These are phyloP conservation scores for Flaveria trinervia DNA, from an alignment of 129 eudicot species.

Conservation along the genomic window DNA sequence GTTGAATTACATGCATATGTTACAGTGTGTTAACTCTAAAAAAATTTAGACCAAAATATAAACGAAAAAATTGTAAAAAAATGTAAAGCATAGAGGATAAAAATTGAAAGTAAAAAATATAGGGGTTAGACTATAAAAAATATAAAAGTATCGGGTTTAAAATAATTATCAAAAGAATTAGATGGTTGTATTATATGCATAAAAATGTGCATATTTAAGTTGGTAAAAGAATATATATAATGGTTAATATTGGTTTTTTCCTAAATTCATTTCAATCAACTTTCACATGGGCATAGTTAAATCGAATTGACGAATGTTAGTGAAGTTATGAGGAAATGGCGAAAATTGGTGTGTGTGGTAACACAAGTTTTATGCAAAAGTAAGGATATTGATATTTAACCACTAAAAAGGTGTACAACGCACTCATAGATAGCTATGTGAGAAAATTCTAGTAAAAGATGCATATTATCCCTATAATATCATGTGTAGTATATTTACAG, in stretches of 20 bases:
- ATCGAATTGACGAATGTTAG: conserved; percentile 65
- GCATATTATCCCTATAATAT: conserved; percentile 68
- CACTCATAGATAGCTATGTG: conserved; percentile 66
- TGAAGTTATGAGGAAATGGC: conserved; percentile 65
- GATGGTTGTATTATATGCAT: too few species aligned
- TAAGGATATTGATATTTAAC: conserved; percentile 41
- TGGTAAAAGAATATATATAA: too few species aligned
- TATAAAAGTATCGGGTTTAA: too few species aligned
- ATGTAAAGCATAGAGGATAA: too few species aligned
- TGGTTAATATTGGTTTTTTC: conserved; percentile 64
- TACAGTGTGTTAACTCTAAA: too few species aligned
- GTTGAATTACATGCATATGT: too few species aligned
- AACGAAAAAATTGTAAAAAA: too few species aligned
- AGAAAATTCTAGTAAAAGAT: conserved; percentile 62
- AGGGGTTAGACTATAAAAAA: too few species aligned
- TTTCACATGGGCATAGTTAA: conserved; percentile 63
- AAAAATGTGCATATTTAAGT: too few species aligned
- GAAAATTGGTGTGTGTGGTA: conserved; percentile 59
- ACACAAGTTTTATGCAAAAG: conserved; percentile 66
- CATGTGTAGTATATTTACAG: conserved; percentile 41
- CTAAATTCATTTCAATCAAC: conserved; percentile 60
- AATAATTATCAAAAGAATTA: too few species aligned
- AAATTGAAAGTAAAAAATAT: too few species aligned
- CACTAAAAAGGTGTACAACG: conserved; percentile 43
- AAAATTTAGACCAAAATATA: too few species aligned